These are phyloP conservation scores for Pythium graminicola DNA, from an alignment of 352 stramenopile genomes.

Conservation along the genomic window DNA sequence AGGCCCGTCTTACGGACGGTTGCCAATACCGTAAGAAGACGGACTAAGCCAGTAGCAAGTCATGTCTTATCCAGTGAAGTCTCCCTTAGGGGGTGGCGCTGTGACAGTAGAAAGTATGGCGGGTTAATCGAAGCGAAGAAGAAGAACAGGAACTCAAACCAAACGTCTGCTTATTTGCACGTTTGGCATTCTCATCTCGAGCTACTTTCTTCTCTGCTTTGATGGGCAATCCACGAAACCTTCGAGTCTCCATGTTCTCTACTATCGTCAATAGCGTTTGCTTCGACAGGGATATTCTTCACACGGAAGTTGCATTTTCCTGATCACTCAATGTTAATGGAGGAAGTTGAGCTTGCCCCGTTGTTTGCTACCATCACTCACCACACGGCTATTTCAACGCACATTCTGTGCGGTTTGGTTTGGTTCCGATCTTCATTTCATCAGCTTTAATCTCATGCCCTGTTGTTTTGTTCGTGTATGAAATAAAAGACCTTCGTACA, in stretches of 20 bases:
- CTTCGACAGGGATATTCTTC: too few species aligned
- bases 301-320: background rate
- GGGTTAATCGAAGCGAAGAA: constrained; percentile 27
- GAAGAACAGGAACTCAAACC: constrained; percentile 21
- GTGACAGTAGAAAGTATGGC: constrained; percentile 35
- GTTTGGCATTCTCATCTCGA: constrained; percentile 9
- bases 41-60: constrained; percentile 79
- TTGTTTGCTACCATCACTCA: constrained; percentile 1
- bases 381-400: background rate
- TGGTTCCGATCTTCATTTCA: constrained; percentile 6
- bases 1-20: constrained; percentile 97
- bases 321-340: background rate
- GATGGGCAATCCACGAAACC: too few species aligned
- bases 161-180: constrained; percentile 4
- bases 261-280: background rate
- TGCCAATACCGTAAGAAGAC: constrained; percentile 99
- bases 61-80: constrained; percentile 14
- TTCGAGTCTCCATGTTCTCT: background rate
- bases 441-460: background rate
- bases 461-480: constrained; percentile 3
- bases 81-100: constrained; percentile 14
- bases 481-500: constrained; percentile 5
- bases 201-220: too few species aligned
- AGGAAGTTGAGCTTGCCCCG: background rate
- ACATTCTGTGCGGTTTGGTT: background rate